Base-by-base conservation (phyloP, 2,329 filamentous ascomycete genomes). In the Aspergillus sp. region DNA sequence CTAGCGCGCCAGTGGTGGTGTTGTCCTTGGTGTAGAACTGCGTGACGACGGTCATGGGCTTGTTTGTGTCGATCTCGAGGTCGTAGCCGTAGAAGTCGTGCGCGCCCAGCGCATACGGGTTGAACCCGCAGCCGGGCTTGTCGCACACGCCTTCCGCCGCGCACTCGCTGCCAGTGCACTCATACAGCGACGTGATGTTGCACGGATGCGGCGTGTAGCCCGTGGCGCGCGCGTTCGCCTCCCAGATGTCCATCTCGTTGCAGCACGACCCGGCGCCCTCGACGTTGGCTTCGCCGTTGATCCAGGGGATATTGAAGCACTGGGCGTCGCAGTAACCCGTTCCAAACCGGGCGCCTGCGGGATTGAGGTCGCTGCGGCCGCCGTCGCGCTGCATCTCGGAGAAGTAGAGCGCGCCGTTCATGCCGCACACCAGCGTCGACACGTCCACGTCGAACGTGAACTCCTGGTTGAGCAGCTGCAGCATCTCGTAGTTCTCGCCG, bases 401-500 rank as follows among this genome's bases (percentile, higher is more conserved):
- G 33, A 86, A 74, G 70, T 88, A 88, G 36, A 88, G 73, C 35
- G 85, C 85, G 47, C 85, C 85, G 70, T 89, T 88, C 57, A 89
- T 73, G 53, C 86, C 86, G 63, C 86, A 89, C 53, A 80, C 79
- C n/a, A 87, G 74, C 60, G 80, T 78, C 20, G 84, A 86, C 35
- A 87, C 82, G 65, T 89, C 85, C 19, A 87, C 84, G 50, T 87
- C 84, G 58, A 88, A 88, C 44, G 82, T 83, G 70, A 88, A 82
- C 67, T 88, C 85, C 64, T 86, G 80, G 68, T 82, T 82, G 41
- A 82, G 74, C 47, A 87, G 75, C 41, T 80, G 76, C 65, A 88
- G 82, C 68, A 79, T 77, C 70, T 85, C 74, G 70, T 88, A 88
- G 52, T 80, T 79, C 60, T 76, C 74, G 50, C 82, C 79, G 45